Percentiles rank a stretch among this genome's conserved stretches.
Conservation (phyloP, 345 rosid genomes). For the Arabidopsis thaliana region DNA sequence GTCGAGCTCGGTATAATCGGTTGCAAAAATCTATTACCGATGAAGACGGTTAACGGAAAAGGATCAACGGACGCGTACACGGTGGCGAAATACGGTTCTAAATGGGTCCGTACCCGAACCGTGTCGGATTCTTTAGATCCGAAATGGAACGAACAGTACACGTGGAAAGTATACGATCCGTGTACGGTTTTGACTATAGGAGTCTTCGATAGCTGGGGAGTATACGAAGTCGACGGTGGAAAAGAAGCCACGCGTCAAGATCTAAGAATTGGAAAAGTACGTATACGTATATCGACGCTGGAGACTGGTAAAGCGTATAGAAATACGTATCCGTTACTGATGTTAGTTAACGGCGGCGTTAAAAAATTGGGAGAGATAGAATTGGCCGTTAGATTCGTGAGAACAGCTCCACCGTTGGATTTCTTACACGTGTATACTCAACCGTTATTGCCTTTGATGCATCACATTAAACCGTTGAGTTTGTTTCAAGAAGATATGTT, state of each 20-base stretch:
- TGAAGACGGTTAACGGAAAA: conserved; percentile 69
- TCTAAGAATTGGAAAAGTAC: conserved; percentile 68
- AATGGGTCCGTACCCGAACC: conserved; percentile 93
- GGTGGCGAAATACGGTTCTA: conserved; percentile 84
- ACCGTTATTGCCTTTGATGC: conserved; percentile 80
- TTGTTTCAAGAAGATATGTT: conserved; percentile 51
- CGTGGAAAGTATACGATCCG: conserved; percentile 88
- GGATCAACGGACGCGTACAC: conserved; percentile 79
- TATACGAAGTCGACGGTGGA: conserved; percentile 48
- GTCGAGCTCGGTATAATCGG: conserved; percentile 85
- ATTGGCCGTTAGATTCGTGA: conserved; percentile 71
- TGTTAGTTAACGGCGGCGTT: conserved; percentile 61
- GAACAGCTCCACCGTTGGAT: conserved; percentile 69
- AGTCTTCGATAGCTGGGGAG: conserved; percentile 75
- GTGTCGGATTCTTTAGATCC: conserved; percentile 75
- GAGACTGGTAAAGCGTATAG: conserved; percentile 71
- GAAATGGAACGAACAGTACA: conserved; percentile 93
- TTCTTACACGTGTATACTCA: conserved; percentile 84
- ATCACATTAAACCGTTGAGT: conserved; percentile 72
- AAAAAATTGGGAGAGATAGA: conserved; percentile 81
- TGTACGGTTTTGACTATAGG: conserved; percentile 81
- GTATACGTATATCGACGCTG: conserved; percentile 75
- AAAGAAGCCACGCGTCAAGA: conserved; percentile 65
- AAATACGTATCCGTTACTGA: conserved; percentile 63
- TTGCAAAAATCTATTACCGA: conserved; percentile 75